These are phyloP conservation scores for Kodamaea laetipori DNA, from an alignment of 805 yeast species.

Conservation along the genomic window DNA sequence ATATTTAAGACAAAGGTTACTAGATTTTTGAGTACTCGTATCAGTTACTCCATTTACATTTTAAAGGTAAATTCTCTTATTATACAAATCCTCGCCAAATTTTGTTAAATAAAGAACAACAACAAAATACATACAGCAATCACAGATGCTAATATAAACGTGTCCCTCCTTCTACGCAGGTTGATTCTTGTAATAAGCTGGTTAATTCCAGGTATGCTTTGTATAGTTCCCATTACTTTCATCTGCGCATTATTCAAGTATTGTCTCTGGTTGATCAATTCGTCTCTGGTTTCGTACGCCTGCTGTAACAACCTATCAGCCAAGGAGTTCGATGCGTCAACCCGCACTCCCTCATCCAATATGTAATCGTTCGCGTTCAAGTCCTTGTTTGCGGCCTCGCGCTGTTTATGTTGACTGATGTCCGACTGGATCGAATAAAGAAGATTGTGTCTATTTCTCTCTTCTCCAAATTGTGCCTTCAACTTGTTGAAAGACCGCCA, in stretches of 20 bases:
- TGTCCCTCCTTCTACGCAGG: conserved; percentile 85
- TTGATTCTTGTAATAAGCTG: conserved; percentile 76
- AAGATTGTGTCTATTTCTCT: conserved; percentile 73
- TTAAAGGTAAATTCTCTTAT: too few relatives aligned
- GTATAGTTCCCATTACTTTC: conserved; percentile 60
- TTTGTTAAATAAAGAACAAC: conserved; percentile 43
- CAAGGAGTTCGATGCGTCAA: conserved; percentile 68
- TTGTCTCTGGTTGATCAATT: conserved; percentile 70
- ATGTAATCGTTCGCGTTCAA: conserved; percentile 68
- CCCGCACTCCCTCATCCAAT: conserved; percentile 72
- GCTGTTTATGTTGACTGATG: conserved; percentile 64
- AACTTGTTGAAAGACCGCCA: conserved; percentile 62
- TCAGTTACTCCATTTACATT: too few relatives aligned
- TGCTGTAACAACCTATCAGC: conserved; percentile 81
- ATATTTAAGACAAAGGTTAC: too few relatives aligned
- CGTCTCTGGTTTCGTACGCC: conserved; percentile 89
- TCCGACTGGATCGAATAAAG: conserved; percentile 77
- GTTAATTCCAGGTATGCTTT: conserved; percentile 80
- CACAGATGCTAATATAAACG: conserved; percentile 75
- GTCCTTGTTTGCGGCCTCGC: conserved; percentile 23
- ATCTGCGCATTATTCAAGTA: conserved; percentile 64
- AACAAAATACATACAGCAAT: conserved; percentile 73
- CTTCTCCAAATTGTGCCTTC: conserved; percentile 61
- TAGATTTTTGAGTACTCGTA: too few relatives aligned
- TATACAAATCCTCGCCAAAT: too few relatives aligned